A percentile compares a stretch with the other conserved stretches of the same genome.
Conservation (phyloP, 1,284 basidiomycete genomes). For the Austroboletus niveus region DNA sequence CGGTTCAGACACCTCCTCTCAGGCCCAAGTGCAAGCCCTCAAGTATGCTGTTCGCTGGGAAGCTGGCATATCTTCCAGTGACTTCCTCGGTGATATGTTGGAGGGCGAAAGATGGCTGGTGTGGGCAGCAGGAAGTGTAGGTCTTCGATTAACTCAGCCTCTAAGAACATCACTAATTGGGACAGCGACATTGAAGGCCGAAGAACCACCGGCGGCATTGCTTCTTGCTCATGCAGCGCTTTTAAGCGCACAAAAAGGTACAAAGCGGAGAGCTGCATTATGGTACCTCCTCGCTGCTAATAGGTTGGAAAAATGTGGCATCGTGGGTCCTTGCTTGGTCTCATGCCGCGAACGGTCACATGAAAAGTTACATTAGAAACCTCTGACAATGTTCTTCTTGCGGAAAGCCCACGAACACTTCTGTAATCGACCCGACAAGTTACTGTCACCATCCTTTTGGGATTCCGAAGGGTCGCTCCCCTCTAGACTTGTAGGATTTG, state of each 20-base stretch:
- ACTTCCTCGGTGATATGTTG: conserved; percentile 54
- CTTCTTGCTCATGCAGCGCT: conserved; percentile 74
- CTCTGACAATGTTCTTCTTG: conserved; percentile 76
- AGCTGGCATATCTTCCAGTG: conserved; percentile 51
- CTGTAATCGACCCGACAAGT: conserved; percentile 46
- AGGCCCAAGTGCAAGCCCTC: conserved; percentile 62
- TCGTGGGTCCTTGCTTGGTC: conserved; percentile 48
- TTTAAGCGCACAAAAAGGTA: conserved; percentile 56
- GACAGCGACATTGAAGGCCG: conserved; percentile 52
- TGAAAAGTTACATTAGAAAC: conserved; percentile 53
- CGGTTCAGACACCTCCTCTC: conserved; percentile 51
- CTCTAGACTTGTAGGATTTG: conserved; percentile 45
- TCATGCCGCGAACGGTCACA: conserved; percentile 1
- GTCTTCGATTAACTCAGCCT: conserved; percentile 20
- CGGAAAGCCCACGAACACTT: conserved; percentile 65
- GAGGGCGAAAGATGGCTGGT: conserved; percentile 81
- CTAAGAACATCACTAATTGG: conserved; percentile 19
- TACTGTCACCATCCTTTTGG: conserved; percentile 76
- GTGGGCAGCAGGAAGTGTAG: conserved; percentile 75
- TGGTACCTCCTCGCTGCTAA: conserved; percentile 76
- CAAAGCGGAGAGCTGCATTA: conserved; percentile 61
- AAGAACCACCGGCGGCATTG: conserved; percentile 74
- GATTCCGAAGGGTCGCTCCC: conserved; percentile 56
- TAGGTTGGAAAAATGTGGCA: conserved; percentile 74
- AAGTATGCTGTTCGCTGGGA: conserved; percentile 74